Conservation (phyloP, 345 rosid species). For the Gossypium raimondii region DNA sequence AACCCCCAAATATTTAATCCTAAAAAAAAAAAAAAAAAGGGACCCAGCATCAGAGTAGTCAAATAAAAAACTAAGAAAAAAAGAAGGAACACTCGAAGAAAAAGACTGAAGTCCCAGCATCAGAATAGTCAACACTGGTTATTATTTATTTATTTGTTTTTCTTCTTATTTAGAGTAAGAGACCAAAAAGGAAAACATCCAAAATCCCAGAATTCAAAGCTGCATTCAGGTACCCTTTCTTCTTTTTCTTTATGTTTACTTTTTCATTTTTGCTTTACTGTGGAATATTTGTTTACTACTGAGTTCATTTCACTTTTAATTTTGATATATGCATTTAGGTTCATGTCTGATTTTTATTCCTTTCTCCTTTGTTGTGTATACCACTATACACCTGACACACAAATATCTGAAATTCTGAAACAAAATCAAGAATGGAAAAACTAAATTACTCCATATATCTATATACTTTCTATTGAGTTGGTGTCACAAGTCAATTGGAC, state of each 20-base stretch:
- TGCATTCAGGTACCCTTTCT: constrained; percentile 8
- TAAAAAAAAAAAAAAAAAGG: background rate
- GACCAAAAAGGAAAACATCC: background rate
- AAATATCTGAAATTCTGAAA: background rate
- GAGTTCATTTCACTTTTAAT: background rate
- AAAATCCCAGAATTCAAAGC: background rate
- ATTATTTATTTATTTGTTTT: background rate
- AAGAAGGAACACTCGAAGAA: background rate
- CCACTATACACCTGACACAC: background rate
- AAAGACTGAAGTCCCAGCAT: background rate
- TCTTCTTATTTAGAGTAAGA: background rate
- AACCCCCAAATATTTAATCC: background rate
- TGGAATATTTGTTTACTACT: background rate
- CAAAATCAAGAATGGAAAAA: background rate
- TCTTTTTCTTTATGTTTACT: background rate
- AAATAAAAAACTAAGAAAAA: background rate
- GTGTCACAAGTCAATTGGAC: no score
- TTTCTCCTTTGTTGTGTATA: background rate
- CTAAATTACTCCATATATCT: background rate
- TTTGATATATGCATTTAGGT: background rate
- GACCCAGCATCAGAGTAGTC: no score
- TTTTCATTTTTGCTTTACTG: background rate
- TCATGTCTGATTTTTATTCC: no score
- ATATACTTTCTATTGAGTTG: no score
- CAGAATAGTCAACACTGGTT: background rate